Evolutionary conservation across 2,329 filamentous ascomycete genomes (phyloP).

Genomic region (Ophiostoma pallidulum): DNA sequence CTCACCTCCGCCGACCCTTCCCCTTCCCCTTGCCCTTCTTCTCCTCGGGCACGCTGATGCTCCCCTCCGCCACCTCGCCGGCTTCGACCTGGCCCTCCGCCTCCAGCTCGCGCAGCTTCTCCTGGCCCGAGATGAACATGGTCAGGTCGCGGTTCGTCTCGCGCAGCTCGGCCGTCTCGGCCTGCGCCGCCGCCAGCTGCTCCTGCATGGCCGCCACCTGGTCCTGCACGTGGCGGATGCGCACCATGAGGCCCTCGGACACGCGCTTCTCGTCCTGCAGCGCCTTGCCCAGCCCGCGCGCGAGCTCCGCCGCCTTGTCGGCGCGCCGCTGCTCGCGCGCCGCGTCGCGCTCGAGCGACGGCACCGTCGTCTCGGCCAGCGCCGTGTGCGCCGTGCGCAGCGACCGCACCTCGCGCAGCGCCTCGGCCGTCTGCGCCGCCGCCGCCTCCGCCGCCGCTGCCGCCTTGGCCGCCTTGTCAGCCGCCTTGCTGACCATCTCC

Average conservation of each 20-base stretch:
- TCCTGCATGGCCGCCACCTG: slow-evolving; percentile 49
- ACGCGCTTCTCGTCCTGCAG: slow-evolving; percentile 82
- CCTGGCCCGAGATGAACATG: slow-evolving; percentile 78
- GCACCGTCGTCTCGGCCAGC: slow-evolving; percentile 48
- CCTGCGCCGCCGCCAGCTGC: slow-evolving; percentile 47
- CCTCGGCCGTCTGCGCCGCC: slow-evolving; percentile 37
- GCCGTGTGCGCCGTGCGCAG: slow-evolving; percentile 46
- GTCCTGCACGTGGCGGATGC: slow-evolving; percentile 65
- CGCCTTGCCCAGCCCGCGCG: slow-evolving; percentile 63
- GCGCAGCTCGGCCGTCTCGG: slow-evolving; percentile 61
- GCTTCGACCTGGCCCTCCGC: slow-evolving; percentile 48
- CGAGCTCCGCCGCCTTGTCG: slow-evolving; percentile 63
- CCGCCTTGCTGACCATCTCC: slow-evolving; percentile 78
- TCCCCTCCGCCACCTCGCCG: slow-evolving; percentile 68
- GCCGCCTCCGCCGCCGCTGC: slow-evolving; percentile 57
- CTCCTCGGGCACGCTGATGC: slow-evolving; percentile 52
- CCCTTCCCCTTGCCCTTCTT: slow-evolving; percentile 41
- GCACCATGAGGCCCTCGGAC: slow-evolving; percentile 67
- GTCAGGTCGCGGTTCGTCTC: slow-evolving; percentile 81
- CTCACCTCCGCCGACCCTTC: slow-evolving; percentile 12
- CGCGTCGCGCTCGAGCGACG: slow-evolving; percentile 62
- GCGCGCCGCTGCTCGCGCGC: slow-evolving; percentile 59
- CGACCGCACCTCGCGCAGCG: slow-evolving; percentile 37
- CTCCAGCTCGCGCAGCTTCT: slow-evolving; percentile 66
- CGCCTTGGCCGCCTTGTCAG: slow-evolving; percentile 77